These are phyloP conservation scores for Colletotrichum sp. DNA, from an alignment of 2,329 filamentous ascomycete species.

Conservation along the genomic window DNA sequence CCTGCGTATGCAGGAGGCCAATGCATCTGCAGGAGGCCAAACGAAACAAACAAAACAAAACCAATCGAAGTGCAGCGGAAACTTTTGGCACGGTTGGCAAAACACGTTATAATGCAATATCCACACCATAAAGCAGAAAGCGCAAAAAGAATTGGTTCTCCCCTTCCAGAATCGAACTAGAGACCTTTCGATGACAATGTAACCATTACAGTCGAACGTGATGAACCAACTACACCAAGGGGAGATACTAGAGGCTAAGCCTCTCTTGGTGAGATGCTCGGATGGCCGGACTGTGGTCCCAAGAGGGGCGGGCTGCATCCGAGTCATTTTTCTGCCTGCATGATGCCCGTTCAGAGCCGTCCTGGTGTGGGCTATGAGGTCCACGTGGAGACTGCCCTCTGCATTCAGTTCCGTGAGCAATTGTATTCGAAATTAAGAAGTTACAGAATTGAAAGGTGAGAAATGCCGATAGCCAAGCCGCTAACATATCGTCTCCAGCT, in stretches of 20 bases:
- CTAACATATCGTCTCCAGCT: background rate
- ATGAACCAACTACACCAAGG: conserved; percentile 23
- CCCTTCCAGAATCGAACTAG: conserved; percentile 23
- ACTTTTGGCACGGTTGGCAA: background rate
- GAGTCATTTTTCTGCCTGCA: background rate
- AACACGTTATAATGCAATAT: background rate
- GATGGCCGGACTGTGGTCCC: background rate
- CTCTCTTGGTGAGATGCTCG: background rate
- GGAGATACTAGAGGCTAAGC: background rate
- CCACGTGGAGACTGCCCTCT: background rate
- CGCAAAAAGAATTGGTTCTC: conserved; percentile 26
- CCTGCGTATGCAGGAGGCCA: background rate
- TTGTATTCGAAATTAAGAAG: background rate
- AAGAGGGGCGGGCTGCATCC: background rate
- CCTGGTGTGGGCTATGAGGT: background rate
- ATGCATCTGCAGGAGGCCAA: background rate
- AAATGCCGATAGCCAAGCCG: background rate
- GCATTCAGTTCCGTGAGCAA: background rate
- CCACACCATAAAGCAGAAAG: background rate
- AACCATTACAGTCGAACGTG: conserved; percentile 24
- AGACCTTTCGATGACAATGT: conserved; percentile 19
- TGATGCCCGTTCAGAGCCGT: background rate
- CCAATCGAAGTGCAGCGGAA: background rate
- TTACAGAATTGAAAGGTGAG: background rate
- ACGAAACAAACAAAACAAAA: background rate